Base-by-base conservation (phyloP, 805 yeast genomes). In the Barnettozyma populi region DNA sequence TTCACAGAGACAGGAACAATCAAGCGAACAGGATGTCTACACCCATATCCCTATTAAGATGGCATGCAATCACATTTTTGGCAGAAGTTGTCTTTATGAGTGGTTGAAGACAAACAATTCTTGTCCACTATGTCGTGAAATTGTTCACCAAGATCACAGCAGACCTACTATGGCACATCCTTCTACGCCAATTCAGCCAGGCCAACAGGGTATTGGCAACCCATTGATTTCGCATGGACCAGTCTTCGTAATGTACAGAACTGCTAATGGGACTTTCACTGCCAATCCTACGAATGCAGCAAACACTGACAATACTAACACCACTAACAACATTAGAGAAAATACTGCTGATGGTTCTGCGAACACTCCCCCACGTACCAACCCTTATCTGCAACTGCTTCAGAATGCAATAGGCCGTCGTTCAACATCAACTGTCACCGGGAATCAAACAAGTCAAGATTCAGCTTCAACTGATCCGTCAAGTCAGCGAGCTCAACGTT, bases 1-100 rank as follows among this genome's bases (percentile, higher is more conserved):
- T 11, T 13, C 32, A 14, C 32, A 29, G 16, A 16, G 16, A 29
- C 32, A 35, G 20, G 7, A 16, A 34, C 20, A n/a, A 9, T 34
- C 36, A 20, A 18, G 23, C 7, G 37, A 35, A 7, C 23, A 35
- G 37, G 23, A 21, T 14, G 18, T 2, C 11, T 37, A 37, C 41
- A 58, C 62, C 7, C 97, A 94, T 62, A 64, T 74, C 4, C 85
- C 97, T 0, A 72, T 86, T 1, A 69, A 75, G 49, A 72, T 92
- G 76, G 94, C 96, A 0, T 92, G 99, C 64, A 80, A 80, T 8
- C 99, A 92, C 61, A 61, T 81, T 0, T 92, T 94, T 70, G 98
- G 99, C 7, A 75, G 82, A 52, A 76, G 79, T n/a, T 92, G 99
- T 69, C 70, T 90, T 21, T 77, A 73, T 49, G 87, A 84, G 56